Evolutionary conservation across 2,329 filamentous ascomycete species (phyloP).

Genomic region (Fusarium sp.): DNA sequence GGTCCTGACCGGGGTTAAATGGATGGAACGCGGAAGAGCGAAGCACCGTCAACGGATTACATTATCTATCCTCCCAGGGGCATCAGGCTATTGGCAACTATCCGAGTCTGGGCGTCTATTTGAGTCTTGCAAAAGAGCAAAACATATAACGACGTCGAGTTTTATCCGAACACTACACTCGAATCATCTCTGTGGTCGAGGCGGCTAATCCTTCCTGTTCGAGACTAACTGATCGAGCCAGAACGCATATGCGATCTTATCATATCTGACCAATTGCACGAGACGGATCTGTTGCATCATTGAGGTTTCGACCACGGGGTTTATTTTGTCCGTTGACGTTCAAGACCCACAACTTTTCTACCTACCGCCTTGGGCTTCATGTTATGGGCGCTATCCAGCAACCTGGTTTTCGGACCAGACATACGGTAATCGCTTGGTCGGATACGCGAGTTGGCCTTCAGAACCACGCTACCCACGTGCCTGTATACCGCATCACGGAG

Average conservation of each 20-base stretch:
- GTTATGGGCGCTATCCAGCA: slow-evolving; percentile 26
- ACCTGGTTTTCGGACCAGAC: slow-evolving; percentile 39
- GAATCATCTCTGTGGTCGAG: slow-evolving; percentile 4
- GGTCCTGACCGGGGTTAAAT: slow-evolving; percentile 19
- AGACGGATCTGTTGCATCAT: slow-evolving; percentile 24
- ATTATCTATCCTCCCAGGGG: slow-evolving; percentile 20
- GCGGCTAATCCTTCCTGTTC: slow-evolving; percentile 31
- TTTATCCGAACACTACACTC: slow-evolving; percentile 4
- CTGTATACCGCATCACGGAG: not conserved
- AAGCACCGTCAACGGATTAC: slow-evolving; percentile 35
- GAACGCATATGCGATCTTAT: not conserved
- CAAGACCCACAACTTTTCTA: slow-evolving; percentile 18
- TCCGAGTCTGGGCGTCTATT: slow-evolving; percentile 11
- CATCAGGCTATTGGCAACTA: slow-evolving; percentile 7
- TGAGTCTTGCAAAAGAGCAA: slow-evolving; percentile 5
- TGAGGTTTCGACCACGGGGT: no score
- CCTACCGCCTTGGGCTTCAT: slow-evolving; percentile 19
- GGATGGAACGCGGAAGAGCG: slow-evolving; percentile 37
- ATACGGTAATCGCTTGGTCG: slow-evolving; percentile 7
- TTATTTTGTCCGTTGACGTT: slow-evolving; percentile 1
- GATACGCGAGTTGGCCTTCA: slow-evolving; percentile 16
- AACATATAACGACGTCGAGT: not conserved
- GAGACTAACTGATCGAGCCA: slow-evolving; percentile 22
- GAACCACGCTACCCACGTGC: slow-evolving; percentile 21
- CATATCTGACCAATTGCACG: slow-evolving; percentile 23